These are phyloP conservation scores for Pulveroboletus sp. DNA, from an alignment of 768 basidiomycete species.

Conservation along the genomic window DNA sequence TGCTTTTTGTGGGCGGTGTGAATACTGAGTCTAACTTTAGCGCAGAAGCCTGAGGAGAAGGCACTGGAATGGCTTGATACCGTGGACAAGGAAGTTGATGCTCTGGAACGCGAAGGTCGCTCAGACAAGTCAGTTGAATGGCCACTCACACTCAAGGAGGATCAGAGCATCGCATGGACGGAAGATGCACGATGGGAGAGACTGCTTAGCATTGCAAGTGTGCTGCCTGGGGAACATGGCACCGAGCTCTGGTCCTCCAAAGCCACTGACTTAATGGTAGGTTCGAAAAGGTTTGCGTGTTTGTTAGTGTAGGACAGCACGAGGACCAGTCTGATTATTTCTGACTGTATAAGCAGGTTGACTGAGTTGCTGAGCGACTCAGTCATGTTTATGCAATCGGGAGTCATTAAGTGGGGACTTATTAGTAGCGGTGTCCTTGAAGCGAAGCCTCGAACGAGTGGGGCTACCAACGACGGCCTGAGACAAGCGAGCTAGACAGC, in stretches of 20 bases:
- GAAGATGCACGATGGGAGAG: constrained; percentile 52
- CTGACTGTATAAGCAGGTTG: too few relatives aligned
- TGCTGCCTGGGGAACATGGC: constrained; percentile 26
- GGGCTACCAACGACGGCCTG: too few relatives aligned
- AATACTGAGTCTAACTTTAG: constrained; percentile 41
- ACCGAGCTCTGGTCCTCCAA: not conserved
- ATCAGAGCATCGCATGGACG: constrained; percentile 52
- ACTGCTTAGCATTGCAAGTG: constrained; percentile 35
- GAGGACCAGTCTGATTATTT: too few relatives aligned
- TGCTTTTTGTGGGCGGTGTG: constrained; percentile 60
- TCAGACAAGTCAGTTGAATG: constrained; percentile 31
- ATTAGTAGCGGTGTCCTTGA: too few relatives aligned
- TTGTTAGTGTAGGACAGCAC: not conserved
- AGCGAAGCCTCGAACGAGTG: too few relatives aligned
- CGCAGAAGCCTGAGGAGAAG: constrained; percentile 46
- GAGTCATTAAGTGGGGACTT: too few relatives aligned
- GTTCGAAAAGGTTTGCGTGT: not conserved
- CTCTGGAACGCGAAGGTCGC: constrained; percentile 34
- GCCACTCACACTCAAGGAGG: constrained; percentile 48
- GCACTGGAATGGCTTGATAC: constrained; percentile 56
- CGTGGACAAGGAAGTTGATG: constrained; percentile 40
- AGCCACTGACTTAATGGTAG: too few relatives aligned
- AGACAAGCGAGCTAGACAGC: too few relatives aligned
- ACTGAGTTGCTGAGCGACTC: too few relatives aligned
- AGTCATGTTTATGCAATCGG: too few relatives aligned